Base-by-base conservation (phyloP, 257 asterid genomes). In the Ilex asprella region DNA sequence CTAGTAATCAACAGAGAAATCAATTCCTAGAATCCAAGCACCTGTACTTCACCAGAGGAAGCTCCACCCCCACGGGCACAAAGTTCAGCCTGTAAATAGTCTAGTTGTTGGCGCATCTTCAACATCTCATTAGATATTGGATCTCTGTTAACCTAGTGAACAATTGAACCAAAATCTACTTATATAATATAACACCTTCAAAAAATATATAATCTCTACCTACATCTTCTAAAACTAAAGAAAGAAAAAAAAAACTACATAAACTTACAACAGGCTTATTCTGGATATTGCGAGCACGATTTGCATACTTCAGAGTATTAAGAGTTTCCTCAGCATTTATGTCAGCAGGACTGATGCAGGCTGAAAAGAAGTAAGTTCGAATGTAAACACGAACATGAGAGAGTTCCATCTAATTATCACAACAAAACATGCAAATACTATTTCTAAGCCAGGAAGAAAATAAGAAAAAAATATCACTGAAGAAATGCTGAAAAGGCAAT, bases 241-340 rank as follows among this genome's bases (percentile, higher is more conserved):
- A 49, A 49, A 12, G 10, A 66, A 8, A 30, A 57, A 30, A 57
- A 27, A 13, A 47, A 41, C 46, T 39, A 53, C 16, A 16, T 52
- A 14, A 61, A 78, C 95, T 86, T 79, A 93, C 99, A 67, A 93
- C 86, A 65, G 97, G 99, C 79, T 93, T 93, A 79, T 93, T 93
- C 84, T 82, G 97, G 74, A 93, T 93, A 78, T 93, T 93, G 63
- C 99, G 89, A 71, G 99, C 99, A 58, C 99, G 97, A 71, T 93
- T 93, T 44, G 99, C 99, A 73, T 93, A 93, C 69, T 93, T 93
- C 60, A 93, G 83, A 31, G 99, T 93, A 81, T 93, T 93, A 3
- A 93, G 93, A 61, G 99, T 93, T 86, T 93, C 99, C 69, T 93
- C 99, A 7, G 97, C 99, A 69, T 93, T 93, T 81, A 93, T 93